phyloP scores from a whole-genome alignment of 495 filamentous ascomycete species.

The Pyronema omphalodes region DNA sequence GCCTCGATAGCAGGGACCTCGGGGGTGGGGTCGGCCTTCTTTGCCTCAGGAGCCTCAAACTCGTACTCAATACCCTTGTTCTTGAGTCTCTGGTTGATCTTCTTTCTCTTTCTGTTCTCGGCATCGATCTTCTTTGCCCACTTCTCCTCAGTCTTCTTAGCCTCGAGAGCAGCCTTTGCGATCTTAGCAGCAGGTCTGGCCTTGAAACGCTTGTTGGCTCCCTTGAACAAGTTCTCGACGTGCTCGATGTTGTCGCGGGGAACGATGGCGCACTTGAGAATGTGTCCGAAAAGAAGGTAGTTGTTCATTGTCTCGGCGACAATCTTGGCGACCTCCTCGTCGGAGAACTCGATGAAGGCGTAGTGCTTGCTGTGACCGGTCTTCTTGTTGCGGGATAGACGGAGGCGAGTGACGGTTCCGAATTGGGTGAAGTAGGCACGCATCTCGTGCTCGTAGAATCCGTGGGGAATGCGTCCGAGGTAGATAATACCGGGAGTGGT shows the following conservation, averaged over 20 bases:
- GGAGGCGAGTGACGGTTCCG: constrained; percentile 59
- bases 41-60: constrained; percentile 54
- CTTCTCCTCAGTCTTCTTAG: constrained; percentile 45
- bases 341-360: constrained; percentile 80
- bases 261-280: constrained; percentile 68
- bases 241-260: constrained; percentile 59
- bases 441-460: constrained; percentile 97
- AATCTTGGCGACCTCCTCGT: constrained; percentile 60
- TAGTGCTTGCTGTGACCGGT: constrained; percentile 81
- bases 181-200: constrained; percentile 66
- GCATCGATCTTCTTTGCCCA: constrained; percentile 56
- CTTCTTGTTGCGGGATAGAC: constrained; percentile 75
- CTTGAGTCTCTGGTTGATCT: constrained; percentile 56
- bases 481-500: constrained; percentile 62
- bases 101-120: constrained; percentile 47
- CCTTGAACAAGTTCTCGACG: constrained; percentile 63
- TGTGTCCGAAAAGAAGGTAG: constrained; percentile 85
- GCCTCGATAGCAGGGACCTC: constrained; percentile 21
- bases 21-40: constrained; percentile 42
- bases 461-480: constrained; percentile 73
- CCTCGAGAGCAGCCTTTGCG: constrained; percentile 51
- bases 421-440: constrained; percentile 89
- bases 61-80: constrained; percentile 56
- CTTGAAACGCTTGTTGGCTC: constrained; percentile 78
- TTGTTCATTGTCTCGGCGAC: constrained; percentile 92